phyloP scores from a whole-genome alignment of 106 monocot species.

The Dendrobium nobile region DNA sequence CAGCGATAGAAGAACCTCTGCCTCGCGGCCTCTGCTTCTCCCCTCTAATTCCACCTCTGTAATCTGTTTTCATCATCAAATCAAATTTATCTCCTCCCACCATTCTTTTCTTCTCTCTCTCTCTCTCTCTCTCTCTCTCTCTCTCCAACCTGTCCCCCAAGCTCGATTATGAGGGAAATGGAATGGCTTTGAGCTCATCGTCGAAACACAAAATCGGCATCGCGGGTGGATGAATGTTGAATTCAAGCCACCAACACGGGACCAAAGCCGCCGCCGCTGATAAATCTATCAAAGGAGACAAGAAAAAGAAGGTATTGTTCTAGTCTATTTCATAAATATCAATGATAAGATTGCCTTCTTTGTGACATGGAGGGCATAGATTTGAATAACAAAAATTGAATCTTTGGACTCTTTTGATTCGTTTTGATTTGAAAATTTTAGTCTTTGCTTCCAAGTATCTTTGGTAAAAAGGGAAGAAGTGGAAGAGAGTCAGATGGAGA shows the following conservation, averaged over 20 bases:
- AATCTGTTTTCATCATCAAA: neutral
- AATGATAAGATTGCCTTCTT: neutral
- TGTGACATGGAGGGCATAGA: neutral
- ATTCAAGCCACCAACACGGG: slow-evolving; percentile 8
- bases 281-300: slow-evolving; percentile 43
- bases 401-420: too few relatives aligned
- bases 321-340: neutral
- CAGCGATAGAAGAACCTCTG: neutral
- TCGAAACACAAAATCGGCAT: neutral
- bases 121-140: neutral
- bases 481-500: slow-evolving; percentile 37
- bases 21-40: neutral
- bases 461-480: slow-evolving; percentile 45
- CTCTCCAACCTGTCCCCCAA: neutral
- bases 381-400: neutral
- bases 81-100: neutral
- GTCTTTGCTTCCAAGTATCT: slow-evolving; percentile 55
- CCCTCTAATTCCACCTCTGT: neutral
- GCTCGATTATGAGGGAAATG: neutral
- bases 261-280: slow-evolving; percentile 31
- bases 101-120: neutral
- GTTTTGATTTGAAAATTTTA: neutral
- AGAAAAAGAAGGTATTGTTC: slow-evolving; percentile 49
- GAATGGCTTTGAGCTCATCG: slow-evolving; percentile 11
- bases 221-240: slow-evolving; percentile 39